Evolutionary conservation across 305 asterid genomes (phyloP), one percentile per base, ranked within the genome.

Genomic region (Solanum hybrid): DNA sequence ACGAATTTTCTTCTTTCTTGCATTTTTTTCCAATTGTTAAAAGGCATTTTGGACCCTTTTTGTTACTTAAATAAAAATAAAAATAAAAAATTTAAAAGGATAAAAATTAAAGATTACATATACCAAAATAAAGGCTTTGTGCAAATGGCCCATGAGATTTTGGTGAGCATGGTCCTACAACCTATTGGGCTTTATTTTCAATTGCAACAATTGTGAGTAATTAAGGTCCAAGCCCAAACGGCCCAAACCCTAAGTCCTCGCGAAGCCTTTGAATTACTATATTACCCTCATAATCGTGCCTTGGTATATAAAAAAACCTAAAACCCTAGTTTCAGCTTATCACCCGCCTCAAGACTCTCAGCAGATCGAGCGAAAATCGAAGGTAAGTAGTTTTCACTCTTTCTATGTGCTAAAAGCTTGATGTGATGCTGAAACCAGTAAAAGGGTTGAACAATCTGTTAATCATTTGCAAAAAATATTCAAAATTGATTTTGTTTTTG

Each of bases 281-380:
- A 29, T 31, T 29, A 31, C 75, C 87, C 87, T 84, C 40, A 10
- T 3, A 20, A 29, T 84, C 6, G 5, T 11, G 18, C 12, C 28
- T 7, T 42, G 7, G 33, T 51, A 84, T 84, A 84, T 51, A 88
- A 46, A 78, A 39, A 18, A 4, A 29, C 90, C 20, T 67, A 13
- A 90, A 94, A 93, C 96, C 96, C 96, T 94, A 94, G 78, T 46
- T 86, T 86, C 35, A 28, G 24, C 36, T 29, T 37, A 82, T 81
- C 88, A 67, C 42, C 92, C 88, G 90, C 90, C 92, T 86, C 93
- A 86, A 34, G 7, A 42, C 90, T 92, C 75, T 92, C 87, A 90
- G 24, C 90, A 89, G 35, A 73, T 88, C 61, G 74, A 89, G 69
- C 91, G 40, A 88, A 76, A 88, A 91, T 91, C 92, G 31, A 87